These are phyloP conservation scores for Neonectria ditissima DNA, from an alignment of 2,329 filamentous ascomycete genomes.

Conservation along the genomic window DNA sequence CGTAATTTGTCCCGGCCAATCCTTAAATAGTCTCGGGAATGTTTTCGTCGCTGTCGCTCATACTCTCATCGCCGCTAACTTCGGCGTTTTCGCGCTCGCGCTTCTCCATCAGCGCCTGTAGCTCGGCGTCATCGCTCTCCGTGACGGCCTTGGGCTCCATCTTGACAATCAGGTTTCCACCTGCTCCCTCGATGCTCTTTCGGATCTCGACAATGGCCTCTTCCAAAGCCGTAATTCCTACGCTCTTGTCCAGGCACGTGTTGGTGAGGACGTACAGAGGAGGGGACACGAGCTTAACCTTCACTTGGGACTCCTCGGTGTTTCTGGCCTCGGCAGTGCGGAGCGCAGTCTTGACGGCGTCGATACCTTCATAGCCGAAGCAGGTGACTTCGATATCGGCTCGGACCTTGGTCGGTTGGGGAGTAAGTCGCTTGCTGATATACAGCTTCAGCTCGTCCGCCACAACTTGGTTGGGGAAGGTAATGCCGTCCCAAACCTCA, in stretches of 20 bases:
- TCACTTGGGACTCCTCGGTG: conserved; percentile 92
- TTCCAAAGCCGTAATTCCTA: conserved; percentile 86
- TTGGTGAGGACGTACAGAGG: conserved; percentile 96
- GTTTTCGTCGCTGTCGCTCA: conserved; percentile 95
- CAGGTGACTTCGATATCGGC: conserved; percentile 97
- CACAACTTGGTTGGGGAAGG: conserved; percentile 86
- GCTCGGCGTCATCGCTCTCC: conserved; percentile 96
- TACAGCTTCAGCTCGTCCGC: conserved; percentile 93
- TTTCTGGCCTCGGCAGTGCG: conserved; percentile 92
- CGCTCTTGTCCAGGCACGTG: conserved; percentile 92
- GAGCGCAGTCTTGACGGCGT: conserved; percentile 94
- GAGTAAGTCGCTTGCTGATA: conserved; percentile 96
- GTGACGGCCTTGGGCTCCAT: conserved; percentile 99
- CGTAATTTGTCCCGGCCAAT: conserved; percentile 31
- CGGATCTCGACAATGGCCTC: conserved; percentile 91
- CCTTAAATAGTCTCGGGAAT: conserved; percentile 56
- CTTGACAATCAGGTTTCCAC: conserved; percentile 88
- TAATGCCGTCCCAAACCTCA: conserved; percentile 93
- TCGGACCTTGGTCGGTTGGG: conserved; percentile 98
- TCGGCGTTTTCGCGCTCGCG: conserved; percentile 97
- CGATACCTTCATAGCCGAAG: conserved; percentile 97
- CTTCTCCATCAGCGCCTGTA: conserved; percentile 99
- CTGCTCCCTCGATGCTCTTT: conserved; percentile 79
- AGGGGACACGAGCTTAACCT: conserved; percentile 97
- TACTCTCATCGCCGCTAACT: conserved; percentile 96